These are phyloP conservation scores for Phytophthora fragariaefolia DNA, from an alignment of 352 stramenopile species.

Conservation along the genomic window DNA sequence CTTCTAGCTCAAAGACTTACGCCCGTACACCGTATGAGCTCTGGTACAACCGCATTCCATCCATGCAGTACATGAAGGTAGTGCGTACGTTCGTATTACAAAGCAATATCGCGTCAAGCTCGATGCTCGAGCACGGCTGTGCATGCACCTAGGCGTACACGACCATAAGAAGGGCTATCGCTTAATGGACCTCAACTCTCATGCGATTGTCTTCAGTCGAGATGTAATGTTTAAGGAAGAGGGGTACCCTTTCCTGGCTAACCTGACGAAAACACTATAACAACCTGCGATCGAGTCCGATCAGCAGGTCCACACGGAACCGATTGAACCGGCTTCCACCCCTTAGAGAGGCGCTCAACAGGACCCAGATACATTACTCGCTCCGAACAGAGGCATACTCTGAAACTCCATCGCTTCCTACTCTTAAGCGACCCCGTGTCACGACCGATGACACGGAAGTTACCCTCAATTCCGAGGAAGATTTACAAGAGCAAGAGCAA, in stretches of 20 bases:
- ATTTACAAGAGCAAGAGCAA: too few relatives aligned
- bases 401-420: neutral
- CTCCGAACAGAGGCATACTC: slow-evolving; percentile 3
- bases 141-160: slow-evolving; percentile 4
- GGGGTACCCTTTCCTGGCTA: neutral
- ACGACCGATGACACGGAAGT: too few relatives aligned
- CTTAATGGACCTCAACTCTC: slow-evolving; percentile 12
- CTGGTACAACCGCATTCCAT: slow-evolving; percentile 14
- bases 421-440: neutral
- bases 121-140: slow-evolving; percentile 4
- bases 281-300: neutral
- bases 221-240: slow-evolving; percentile 16
- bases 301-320: neutral
- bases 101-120: slow-evolving; percentile 17
- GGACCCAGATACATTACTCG: neutral
- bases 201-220: slow-evolving; percentile 6
- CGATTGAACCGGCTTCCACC: neutral
- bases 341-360: neutral
- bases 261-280: neutral
- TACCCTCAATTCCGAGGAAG: too few relatives aligned
- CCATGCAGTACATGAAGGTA: slow-evolving; percentile 9
- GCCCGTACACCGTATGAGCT: slow-evolving; percentile 7
- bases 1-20: neutral
- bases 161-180: slow-evolving; percentile 11
- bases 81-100: slow-evolving; percentile 4